Conservation (phyloP, 495 filamentous ascomycete species). For the Schizothecium vesticola region DNA sequence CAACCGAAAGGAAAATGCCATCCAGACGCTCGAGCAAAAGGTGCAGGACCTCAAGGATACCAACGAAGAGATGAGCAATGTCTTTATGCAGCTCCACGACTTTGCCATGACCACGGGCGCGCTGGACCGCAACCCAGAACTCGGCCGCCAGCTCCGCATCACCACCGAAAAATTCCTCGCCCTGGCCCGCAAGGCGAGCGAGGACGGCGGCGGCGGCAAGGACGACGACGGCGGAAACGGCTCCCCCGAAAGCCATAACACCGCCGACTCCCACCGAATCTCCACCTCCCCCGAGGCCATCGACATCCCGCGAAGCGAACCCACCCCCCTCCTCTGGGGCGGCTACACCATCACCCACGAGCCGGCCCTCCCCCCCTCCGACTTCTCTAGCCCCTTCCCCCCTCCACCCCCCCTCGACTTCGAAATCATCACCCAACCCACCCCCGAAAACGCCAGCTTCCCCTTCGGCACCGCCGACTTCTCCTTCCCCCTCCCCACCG, state of each 20-base stretch:
- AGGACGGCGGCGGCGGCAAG: conserved; percentile 28
- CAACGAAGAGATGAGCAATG: conserved; percentile 68
- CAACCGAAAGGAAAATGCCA: conserved; percentile 75
- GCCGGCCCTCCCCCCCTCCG: conserved; percentile 1
- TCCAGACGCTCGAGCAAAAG: conserved; percentile 62
- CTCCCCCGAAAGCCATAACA: background rate
- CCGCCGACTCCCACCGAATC: background rate
- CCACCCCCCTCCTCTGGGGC: conserved; percentile 10
- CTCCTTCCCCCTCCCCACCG: conserved; percentile 20
- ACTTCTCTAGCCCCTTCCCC: conserved; percentile 2
- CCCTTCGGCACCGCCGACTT: conserved; percentile 13
- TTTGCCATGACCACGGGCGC: conserved; percentile 46
- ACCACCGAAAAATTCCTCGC: conserved; percentile 42
- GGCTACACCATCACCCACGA: conserved; percentile 31
- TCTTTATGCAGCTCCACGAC: conserved; percentile 67
- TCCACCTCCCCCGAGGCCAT: conserved; percentile 3
- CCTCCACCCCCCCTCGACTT: conserved; percentile 26
- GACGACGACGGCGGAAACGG: conserved; percentile 21
- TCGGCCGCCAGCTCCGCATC: conserved; percentile 41
- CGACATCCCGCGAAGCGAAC: background rate
- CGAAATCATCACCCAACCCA: conserved; percentile 35
- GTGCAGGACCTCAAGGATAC: conserved; percentile 60
- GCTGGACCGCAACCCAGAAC: conserved; percentile 46
- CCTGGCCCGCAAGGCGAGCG: conserved; percentile 34
- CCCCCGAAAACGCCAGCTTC: conserved; percentile 35